phyloP scores from a whole-genome alignment of 2,329 filamentous ascomycete species.

The Escovopsis weberi region DNA sequence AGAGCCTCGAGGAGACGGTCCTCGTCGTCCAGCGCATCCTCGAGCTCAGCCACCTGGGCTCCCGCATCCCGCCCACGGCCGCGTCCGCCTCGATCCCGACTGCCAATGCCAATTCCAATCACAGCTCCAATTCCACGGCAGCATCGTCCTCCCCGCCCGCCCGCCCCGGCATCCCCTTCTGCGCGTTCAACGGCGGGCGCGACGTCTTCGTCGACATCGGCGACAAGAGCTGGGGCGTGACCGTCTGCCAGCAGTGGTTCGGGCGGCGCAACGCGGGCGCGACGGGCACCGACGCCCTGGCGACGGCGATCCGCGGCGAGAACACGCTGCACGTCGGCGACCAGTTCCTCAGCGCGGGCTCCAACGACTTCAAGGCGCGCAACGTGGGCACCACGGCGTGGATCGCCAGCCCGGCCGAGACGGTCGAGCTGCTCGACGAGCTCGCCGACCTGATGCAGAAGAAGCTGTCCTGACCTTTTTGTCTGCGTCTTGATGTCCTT shows the following conservation, averaged over 20 bases:
- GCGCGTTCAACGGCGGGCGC: constrained; percentile 94
- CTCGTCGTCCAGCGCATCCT: constrained; percentile 86
- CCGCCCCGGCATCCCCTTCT: constrained; percentile 56
- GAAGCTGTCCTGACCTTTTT: constrained; percentile 12
- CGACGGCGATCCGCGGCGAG: constrained; percentile 44
- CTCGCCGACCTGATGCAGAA: constrained; percentile 41
- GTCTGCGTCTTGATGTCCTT: no score
- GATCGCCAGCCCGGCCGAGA: constrained; percentile 89
- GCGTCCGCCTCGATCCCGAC: constrained; percentile 4
- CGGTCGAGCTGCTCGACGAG: constrained; percentile 79
- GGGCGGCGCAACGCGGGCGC: constrained; percentile 26
- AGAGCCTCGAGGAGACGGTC: constrained; percentile 90
- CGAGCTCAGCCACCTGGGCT: constrained; percentile 54
- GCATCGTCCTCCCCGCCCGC: constrained; percentile 3
- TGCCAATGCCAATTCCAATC: constrained; percentile 13
- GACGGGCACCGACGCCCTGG: constrained; percentile 1
- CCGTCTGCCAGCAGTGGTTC: constrained; percentile 85
- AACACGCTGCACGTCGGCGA: constrained; percentile 91
- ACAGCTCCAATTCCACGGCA: neutral
- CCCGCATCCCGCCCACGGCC: neutral
- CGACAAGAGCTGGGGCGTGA: constrained; percentile 92
- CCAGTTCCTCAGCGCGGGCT: constrained; percentile 87
- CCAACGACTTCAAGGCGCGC: constrained; percentile 93
- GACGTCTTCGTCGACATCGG: constrained; percentile 98
- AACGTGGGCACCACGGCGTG: constrained; percentile 89